Evolutionary conservation across 768 basidiomycete genomes (phyloP), one percentile per base, ranked within the genome.

Genomic region (Pulveroboletus sp.): DNA sequence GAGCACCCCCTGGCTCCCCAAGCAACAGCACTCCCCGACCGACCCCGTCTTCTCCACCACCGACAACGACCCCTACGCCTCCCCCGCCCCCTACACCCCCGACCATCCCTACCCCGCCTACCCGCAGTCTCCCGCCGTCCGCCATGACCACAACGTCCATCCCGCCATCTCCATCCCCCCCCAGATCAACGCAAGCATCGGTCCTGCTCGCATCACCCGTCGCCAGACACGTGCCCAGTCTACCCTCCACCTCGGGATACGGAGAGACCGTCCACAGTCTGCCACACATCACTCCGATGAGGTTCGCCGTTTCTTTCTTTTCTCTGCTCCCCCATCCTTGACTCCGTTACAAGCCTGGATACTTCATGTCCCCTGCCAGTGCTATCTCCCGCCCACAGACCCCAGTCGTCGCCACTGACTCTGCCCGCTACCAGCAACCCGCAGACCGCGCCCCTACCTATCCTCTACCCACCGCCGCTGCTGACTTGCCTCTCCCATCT

Each of bases 161-260:
- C 53, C 61, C 49, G 46, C 59, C 47, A 51, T 69, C 52, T 43
- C 52, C 21, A 70, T 75, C 43, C 50, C 59, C 33, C 48, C 66
- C 4, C 79, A 79, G 65, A 67, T 79, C 35, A 69, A 76, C 11
- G 68, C 77, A 28, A 79, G 72, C 67, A 74, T 79, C 53, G 81
- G 80, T 0, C 80, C 81, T 41, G 67, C 69, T 53, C 77, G 81
- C 52, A 66, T 71, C 43, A 74, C 74, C 36, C 75, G 80, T 37
- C 69, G 76, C 36, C 76, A 75, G 56, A 69, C 66, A 64, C 70
- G 70, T 59, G 65, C 63, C 18, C 63, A 64, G 31, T 59, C 63
- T 38, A 51, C 66, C 21, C 64, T 68, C 56, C 66, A 70, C 55
- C 64, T 69, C 10, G 67, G 63, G 14, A 62, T 63, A 44, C 51